Base-by-base conservation (phyloP, 208 protist species). In the Vickermania spadyakhi region DNA sequence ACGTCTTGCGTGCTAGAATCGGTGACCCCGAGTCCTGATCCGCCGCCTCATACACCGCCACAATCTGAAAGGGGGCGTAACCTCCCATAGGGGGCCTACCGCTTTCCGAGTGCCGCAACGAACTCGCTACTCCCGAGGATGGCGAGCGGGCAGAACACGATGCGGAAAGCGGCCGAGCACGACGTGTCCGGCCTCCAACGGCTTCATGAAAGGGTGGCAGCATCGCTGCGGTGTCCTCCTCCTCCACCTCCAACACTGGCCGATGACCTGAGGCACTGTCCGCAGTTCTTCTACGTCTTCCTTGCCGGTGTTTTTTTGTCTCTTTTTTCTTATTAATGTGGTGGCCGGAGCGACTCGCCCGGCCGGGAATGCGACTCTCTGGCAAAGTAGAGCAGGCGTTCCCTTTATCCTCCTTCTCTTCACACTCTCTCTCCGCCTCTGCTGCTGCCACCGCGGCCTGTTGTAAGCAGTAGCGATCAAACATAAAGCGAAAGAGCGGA, bases 11-110 rank as follows among this genome's bases (percentile, higher is more conserved):
- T 22, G 82, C 77, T 22, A 73, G 79, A 50, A 93, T 91, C 28
- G 60, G 73, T 1, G 82, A 72, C 2, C 81, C 78, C 5, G 70
- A 85, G 31, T 89, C 83, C 79, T 87, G 83, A 62, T 93, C 83
- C 11, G 71, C 81, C 26, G 86, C 86, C 7, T 90, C 83, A 54
- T 90, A 88, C 18, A 84, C 83, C 1, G 79, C 86, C 5, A 91
- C 79, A 23, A 93, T 68, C 58, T 93, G 86, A 70, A 93, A 91
- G 0, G 25, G 30, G 3, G 42, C 29, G 4, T 27, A 53, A n/a
- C n/a, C n/a, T n/a, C n/a, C n/a, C n/a, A n/a, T n/a, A n/a, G n/a
- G n/a, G n/a, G n/a, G n/a, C n/a, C n/a, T n/a, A n/a, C n/a, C n/a
- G n/a, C n/a, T n/a, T n/a, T n/a, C n/a, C 18, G 57, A 52, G 3